Base-by-base conservation (phyloP, 1,139 yeast species). In the Yamadazyma conglobata region DNA sequence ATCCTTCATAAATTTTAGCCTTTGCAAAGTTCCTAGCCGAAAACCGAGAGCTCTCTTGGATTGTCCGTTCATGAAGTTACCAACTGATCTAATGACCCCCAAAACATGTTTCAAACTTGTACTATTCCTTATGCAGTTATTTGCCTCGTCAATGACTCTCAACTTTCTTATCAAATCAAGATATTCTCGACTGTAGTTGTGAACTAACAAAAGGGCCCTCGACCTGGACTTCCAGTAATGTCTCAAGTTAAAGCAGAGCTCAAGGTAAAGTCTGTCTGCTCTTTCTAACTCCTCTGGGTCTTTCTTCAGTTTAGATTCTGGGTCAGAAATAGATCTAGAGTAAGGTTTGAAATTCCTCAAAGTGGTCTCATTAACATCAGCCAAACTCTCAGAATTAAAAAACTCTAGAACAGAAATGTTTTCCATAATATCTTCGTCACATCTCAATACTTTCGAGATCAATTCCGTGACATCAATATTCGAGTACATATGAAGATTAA, bases 51-150 rank as follows among this genome's bases (percentile, higher is more conserved):
- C 96, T 44, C 80, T 81, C 48, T 84, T 88, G 6, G 83, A 64
- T 19, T 68, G 60, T 48, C 86, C 95, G 54, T 91, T 91, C 97
- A 91, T 91, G 50, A 79, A 88, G 50, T 91, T 91, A 14, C 97
- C 98, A 37, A 91, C 80, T 12, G 83, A 81, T 42, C 88, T 70
- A 32, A 91, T 85, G 24, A 91, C 73, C 28, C 81, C 82, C 35
- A 91, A 64, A 7, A 89, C 73, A 36, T 74, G 72, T 40, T 77
- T 73, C 46, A 91, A 70, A 27, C 77, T 72, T n/a, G 67, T 67
- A 0, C 95, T 85, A 6, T 70, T 61, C 31, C 68, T 63, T n/a
- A 89, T 64, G 23, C 76, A 66, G 20, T 65, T 69, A 31, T 79
- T 69, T 0, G 94, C 95, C 25, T 67, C 70, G 45, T 86, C 95